Evolutionary conservation across 2,329 filamentous ascomycete genomes (phyloP), one percentile per base, ranked within the genome.

Genomic region (Whalleya microplaca): DNA sequence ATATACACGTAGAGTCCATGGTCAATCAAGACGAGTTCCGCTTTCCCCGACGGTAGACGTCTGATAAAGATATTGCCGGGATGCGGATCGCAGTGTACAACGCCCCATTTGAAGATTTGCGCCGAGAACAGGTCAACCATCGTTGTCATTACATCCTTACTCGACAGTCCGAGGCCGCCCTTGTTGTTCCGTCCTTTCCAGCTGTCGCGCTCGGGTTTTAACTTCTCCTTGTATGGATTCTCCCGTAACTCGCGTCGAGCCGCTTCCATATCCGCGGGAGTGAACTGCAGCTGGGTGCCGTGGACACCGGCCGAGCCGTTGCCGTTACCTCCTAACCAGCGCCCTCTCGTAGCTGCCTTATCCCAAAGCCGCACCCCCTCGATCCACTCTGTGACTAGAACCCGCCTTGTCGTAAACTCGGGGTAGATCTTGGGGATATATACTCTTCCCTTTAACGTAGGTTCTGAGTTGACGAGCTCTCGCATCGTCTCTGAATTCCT

Each of bases 371-470:
- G 84, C 2, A 96, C 86, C 6, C 95, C 95, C 74, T 99, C 95
- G 56, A 99, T 96, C 95, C 95, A 99, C 72, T 99, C 95, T 0
- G 94, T 92, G 0, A 93, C 96, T 79, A 99, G 88, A 47, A 99
- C 87, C 40, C 95, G 84, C 69, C 82, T 89, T 16, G 90, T 92
- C 50, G 86, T 92, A 23, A 97, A 82, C 58, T 96, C 92, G 3
- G 87, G 80, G 72, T 96, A 94, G 9, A 96, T 87, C 41, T 86
- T 83, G 0, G 95, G 95, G 7, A 99, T 88, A 71, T 98, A 97
- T 2, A 98, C 93, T 29, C 92, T 83, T 45, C 86, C 87, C 21
- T 86, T 85, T 37, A 99, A 79, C 21, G 89, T 81, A 20, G 90
- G 86, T 72, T 98, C 95, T 19, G 80, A 80, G 44, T 85, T 82